Conservation (phyloP, 371 early-diverging fungal genomes). For the Mucor velutinosus region DNA sequence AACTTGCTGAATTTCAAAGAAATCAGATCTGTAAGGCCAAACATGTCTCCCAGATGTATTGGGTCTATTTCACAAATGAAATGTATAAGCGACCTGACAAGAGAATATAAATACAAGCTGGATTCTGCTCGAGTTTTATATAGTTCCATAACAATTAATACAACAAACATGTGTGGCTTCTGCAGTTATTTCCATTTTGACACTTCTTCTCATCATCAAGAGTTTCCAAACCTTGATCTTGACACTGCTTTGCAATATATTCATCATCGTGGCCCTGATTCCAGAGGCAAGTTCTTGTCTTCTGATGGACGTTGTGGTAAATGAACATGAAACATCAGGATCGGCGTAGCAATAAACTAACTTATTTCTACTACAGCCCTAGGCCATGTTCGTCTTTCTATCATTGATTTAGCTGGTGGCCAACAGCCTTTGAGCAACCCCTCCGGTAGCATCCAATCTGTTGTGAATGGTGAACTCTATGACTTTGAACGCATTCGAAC, state of each 20-base stretch:
- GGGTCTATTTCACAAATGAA: background rate
- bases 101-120: background rate
- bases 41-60: background rate
- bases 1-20: background rate
- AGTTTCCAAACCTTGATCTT: slow-evolving; percentile 19
- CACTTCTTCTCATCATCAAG: background rate
- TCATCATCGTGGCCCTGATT: slow-evolving; percentile 27
- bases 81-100: background rate
- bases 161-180: slow-evolving; percentile 25
- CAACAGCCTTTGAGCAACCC: slow-evolving; percentile 18
- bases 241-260: slow-evolving; percentile 17
- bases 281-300: slow-evolving; percentile 17
- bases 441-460: slow-evolving; percentile 6
- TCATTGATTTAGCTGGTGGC: slow-evolving; percentile 27
- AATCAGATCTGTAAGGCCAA: background rate
- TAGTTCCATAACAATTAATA: background rate
- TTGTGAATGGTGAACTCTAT: slow-evolving; percentile 31
- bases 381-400: slow-evolving; percentile 26
- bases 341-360: background rate
- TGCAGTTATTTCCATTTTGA: slow-evolving; percentile 28
- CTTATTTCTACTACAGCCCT: background rate
- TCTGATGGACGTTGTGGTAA: slow-evolving; percentile 26
- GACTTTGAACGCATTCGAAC: slow-evolving; percentile 21
- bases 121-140: background rate
- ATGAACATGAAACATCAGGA: background rate